Conservation (phyloP, 1,284 basidiomycete genomes). For the Neonothopanus nambi region DNA sequence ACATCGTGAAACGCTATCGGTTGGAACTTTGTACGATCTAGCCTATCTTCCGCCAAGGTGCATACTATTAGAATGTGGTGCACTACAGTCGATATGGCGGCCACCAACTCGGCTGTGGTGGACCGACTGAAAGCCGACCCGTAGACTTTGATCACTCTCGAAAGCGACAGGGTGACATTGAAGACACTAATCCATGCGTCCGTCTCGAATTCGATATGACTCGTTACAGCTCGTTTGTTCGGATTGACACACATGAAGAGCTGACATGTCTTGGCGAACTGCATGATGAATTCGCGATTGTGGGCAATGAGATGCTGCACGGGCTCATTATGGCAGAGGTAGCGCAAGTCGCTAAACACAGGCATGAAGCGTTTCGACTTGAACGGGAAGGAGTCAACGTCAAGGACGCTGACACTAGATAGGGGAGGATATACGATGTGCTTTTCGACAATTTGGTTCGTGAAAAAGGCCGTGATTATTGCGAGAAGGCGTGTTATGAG, state of each 20-base stretch:
- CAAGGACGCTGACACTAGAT: constrained; percentile 46
- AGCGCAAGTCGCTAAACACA: constrained; percentile 83
- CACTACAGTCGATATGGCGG: constrained; percentile 70
- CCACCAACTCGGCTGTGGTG: constrained; percentile 59
- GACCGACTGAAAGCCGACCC: constrained; percentile 70
- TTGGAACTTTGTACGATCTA: constrained; percentile 66
- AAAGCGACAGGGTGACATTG: constrained; percentile 86
- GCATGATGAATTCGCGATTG: constrained; percentile 48
- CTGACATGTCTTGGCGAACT: constrained; percentile 64
- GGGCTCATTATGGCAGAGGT: constrained; percentile 71
- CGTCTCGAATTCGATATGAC: constrained; percentile 91
- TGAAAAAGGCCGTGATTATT: constrained; percentile 87
- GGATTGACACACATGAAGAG: constrained; percentile 92
- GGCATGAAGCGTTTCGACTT: constrained; percentile 93
- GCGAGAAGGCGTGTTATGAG: constrained; percentile 77
- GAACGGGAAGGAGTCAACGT: constrained; percentile 85
- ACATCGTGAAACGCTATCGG: constrained; percentile 65
- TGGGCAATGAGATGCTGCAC: constrained; percentile 69
- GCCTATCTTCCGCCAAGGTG: constrained; percentile 59
- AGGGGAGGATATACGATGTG: constrained; percentile 54
- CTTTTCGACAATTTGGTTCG: constrained; percentile 75
- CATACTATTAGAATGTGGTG: constrained; percentile 76
- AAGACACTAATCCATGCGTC: constrained; percentile 95
- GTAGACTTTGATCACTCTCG: constrained; percentile 85
- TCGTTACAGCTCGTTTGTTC: constrained; percentile 78